A percentile compares a stretch with the other conserved stretches of the same genome.
Conservation (phyloP, 1,139 yeast genomes). For the Chernovozyma aurita region DNA sequence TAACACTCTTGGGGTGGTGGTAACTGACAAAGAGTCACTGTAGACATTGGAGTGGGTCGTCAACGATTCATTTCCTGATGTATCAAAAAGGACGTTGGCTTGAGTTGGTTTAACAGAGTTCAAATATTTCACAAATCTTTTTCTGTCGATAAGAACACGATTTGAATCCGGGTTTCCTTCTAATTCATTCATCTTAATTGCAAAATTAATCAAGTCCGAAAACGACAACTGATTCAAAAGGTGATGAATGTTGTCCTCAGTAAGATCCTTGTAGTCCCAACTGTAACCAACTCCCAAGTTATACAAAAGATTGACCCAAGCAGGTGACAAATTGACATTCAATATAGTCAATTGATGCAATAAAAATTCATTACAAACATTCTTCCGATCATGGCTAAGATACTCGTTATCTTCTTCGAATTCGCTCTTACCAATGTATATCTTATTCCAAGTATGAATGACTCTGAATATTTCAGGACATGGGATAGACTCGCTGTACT, state of each 20-base stretch:
- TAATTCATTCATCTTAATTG: constrained; percentile 2
- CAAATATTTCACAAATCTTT: constrained; percentile 19
- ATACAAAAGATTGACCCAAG: constrained; percentile 37
- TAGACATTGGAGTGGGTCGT: neutral
- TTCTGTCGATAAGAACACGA: constrained; percentile 13
- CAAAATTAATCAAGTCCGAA: constrained; percentile 19
- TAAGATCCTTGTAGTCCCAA: constrained; percentile 35
- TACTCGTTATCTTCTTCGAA: too few species aligned
- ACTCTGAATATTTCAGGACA: constrained; percentile 31
- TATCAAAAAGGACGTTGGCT: constrained; percentile 29
- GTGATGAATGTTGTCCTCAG: constrained; percentile 25
- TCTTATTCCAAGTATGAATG: constrained; percentile 33
- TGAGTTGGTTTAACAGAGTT: constrained; percentile 17
- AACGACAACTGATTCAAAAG: constrained; percentile 28
- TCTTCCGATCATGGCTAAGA: neutral
- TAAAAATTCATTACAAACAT: constrained; percentile 24
- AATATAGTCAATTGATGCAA: constrained; percentile 31
- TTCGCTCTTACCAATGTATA: constrained; percentile 27
- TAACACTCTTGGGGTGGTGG: neutral
- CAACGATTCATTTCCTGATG: constrained; percentile 6
- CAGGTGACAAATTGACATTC: constrained; percentile 24
- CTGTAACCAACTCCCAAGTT: constrained; percentile 35
- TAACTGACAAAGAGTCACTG: neutral
- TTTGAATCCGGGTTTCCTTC: neutral
- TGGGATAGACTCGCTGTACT: constrained; percentile 42